Percentiles rank a stretch among this genome's conserved stretches.
Evolutionary conservation across 2,329 filamentous ascomycete genomes (phyloP).

Genomic region (Sporothrix dimorphospora): DNA sequence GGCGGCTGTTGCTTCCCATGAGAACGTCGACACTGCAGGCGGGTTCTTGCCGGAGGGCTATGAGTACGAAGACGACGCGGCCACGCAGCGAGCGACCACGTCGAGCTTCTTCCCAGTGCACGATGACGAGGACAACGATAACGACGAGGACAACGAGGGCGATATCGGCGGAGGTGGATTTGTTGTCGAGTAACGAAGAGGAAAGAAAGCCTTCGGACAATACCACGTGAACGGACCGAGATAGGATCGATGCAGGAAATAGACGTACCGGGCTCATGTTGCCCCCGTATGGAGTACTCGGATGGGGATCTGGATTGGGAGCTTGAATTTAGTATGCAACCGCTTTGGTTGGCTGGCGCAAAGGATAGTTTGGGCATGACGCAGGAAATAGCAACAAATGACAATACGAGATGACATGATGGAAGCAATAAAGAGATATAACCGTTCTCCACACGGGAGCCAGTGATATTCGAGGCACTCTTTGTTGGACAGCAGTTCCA

Average conservation of each 20-base stretch:
- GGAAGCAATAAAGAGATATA: constrained; percentile 1
- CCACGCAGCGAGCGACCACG: constrained; percentile 37
- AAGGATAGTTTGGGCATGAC: not conserved
- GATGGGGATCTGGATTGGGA: not conserved
- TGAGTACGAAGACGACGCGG: constrained; percentile 49
- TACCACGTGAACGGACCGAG: not conserved
- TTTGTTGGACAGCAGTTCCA: not conserved
- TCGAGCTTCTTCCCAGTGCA: constrained; percentile 55
- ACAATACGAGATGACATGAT: constrained; percentile 6
- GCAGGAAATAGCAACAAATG: not conserved
- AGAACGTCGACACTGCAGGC: constrained; percentile 59
- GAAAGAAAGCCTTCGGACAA: not conserved
- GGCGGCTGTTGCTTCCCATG: constrained; percentile 19
- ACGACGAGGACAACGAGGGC: constrained; percentile 40
- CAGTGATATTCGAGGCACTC: not conserved
- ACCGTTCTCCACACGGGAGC: not conserved
- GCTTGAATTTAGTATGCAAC: not conserved
- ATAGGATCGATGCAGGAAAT: not conserved
- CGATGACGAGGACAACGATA: constrained; percentile 47
- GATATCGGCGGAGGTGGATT: constrained; percentile 26
- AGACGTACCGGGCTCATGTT: not conserved
- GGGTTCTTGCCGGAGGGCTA: constrained; percentile 64
- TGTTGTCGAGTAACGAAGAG: constrained; percentile 18
- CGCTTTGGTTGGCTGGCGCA: constrained; percentile 10
- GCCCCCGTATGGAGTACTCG: not conserved